Conservation (phyloP, 495 filamentous ascomycete genomes). For the Massariosphaeria phaeospora region DNA sequence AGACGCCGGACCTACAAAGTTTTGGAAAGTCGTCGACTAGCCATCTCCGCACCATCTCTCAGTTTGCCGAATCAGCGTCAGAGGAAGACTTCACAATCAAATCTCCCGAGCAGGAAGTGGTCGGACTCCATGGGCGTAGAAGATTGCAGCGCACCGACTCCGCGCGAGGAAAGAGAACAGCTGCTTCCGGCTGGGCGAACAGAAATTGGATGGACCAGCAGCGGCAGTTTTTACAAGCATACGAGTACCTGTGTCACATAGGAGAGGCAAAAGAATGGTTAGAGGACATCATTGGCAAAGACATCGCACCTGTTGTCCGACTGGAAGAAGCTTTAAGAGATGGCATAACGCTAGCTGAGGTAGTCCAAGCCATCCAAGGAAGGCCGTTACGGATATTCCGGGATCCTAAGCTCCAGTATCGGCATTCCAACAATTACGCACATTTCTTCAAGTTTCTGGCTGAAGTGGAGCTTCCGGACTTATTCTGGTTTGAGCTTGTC, state of each 20-base stretch:
- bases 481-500: slow-evolving; percentile 98
- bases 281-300: slow-evolving; percentile 82
- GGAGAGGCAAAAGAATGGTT: slow-evolving; percentile 99
- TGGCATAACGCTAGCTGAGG: slow-evolving; percentile 90
- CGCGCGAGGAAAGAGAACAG: slow-evolving; percentile 48
- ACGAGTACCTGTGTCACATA: slow-evolving; percentile 98
- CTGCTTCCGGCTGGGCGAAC: slow-evolving; percentile 64
- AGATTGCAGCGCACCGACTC: slow-evolving; percentile 72
- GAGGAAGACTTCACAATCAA: slow-evolving; percentile 74
- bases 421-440: slow-evolving; percentile 96
- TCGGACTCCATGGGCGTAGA: slow-evolving; percentile 76
- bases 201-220: slow-evolving; percentile 99
- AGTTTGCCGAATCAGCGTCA: slow-evolving; percentile 67
- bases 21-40: slow-evolving; percentile 80
- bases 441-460: slow-evolving; percentile 89
- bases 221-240: slow-evolving; percentile 91
- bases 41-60: slow-evolving; percentile 83
- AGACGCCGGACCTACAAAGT: slow-evolving; percentile 63
- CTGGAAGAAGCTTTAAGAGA: slow-evolving; percentile 89
- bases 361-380: slow-evolving; percentile 83
- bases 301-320: slow-evolving; percentile 92
- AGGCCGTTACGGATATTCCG: slow-evolving; percentile 76
- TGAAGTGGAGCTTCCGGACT: slow-evolving; percentile 88
- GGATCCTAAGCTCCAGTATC: slow-evolving; percentile 76
- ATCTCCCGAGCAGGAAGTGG: slow-evolving; percentile 71